A percentile compares a stretch with the other conserved stretches of the same genome.
phyloP scores from a whole-genome alignment of 2,329 filamentous ascomycete species.

The Dothideomycetidae sp. region DNA sequence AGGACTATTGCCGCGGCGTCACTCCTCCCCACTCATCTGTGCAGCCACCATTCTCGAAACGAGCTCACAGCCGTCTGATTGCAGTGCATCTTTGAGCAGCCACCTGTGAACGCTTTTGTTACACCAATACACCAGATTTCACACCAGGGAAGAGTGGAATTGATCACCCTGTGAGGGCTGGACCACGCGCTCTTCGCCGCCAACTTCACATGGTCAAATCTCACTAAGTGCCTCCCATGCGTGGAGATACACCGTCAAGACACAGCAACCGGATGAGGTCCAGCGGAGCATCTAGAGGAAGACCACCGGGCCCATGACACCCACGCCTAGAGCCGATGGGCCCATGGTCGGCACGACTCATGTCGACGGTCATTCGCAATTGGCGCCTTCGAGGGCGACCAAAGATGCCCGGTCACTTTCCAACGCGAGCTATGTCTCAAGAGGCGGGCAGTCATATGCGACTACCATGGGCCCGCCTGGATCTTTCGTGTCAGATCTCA shows the following conservation, averaged over 20 bases:
- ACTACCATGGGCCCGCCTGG: slow-evolving; percentile 53
- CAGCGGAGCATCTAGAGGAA: neutral
- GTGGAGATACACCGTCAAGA: neutral
- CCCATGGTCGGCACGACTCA: slow-evolving; percentile 13
- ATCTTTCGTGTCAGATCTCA: slow-evolving; percentile 81
- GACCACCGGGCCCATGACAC: slow-evolving; percentile 29
- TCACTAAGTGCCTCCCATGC: neutral
- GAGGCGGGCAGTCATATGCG: slow-evolving; percentile 51
- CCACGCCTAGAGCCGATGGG: slow-evolving; percentile 19
- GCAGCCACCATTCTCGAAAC: too few species aligned
- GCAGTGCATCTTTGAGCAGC: too few species aligned
- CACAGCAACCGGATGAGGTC: neutral
- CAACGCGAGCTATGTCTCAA: slow-evolving; percentile 39
- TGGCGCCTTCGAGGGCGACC: slow-evolving; percentile 29
- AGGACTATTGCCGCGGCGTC: too few species aligned
- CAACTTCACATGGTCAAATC: too few species aligned
- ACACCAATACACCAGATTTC: too few species aligned
- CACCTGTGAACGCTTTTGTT: too few species aligned
- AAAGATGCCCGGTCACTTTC: slow-evolving; percentile 45
- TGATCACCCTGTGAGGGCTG: too few species aligned
- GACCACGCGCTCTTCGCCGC: too few species aligned
- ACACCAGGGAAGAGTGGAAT: too few species aligned
- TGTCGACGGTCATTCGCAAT: slow-evolving; percentile 26
- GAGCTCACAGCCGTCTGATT: too few species aligned
- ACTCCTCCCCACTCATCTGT: too few species aligned